Conservation (phyloP, 2,329 filamentous ascomycete species). For the Fusarium continuum region DNA sequence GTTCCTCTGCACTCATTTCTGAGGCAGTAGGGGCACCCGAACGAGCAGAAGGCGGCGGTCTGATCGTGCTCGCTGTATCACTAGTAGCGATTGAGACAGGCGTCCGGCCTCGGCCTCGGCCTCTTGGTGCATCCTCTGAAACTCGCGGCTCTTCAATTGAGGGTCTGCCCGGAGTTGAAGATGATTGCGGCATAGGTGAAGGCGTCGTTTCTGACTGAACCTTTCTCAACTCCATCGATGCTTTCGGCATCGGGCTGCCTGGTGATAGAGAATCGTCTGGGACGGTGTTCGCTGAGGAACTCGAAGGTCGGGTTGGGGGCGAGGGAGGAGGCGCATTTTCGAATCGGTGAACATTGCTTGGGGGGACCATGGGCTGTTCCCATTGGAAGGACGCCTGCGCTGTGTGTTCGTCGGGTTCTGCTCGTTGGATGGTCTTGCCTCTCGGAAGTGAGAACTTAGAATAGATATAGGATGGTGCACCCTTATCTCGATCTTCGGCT, state of each 20-base stretch:
- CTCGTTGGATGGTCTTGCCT: constrained; percentile 79
- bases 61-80: constrained; percentile 64
- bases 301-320: constrained; percentile 68
- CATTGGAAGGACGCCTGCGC: constrained; percentile 66
- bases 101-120: constrained; percentile 57
- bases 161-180: constrained; percentile 56
- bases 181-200: constrained; percentile 53
- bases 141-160: constrained; percentile 55
- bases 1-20: constrained; percentile 84
- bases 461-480: constrained; percentile 82
- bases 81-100: constrained; percentile 61
- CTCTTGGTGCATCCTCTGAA: constrained; percentile 61
- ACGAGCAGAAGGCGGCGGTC: constrained; percentile 51
- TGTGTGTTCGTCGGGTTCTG: constrained; percentile 66
- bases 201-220: constrained; percentile 57
- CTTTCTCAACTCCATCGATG: constrained; percentile 61
- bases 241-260: constrained; percentile 51
- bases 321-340: constrained; percentile 65
- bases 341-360: constrained; percentile 55
- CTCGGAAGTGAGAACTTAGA: constrained; percentile 85
- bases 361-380: constrained; percentile 62
- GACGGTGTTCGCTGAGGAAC: constrained; percentile 56
- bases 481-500: constrained; percentile 59
- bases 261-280: constrained; percentile 51
- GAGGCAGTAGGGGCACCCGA: constrained; percentile 65